A percentile compares a stretch with the other conserved stretches of the same genome.
Conservation (phyloP, 768 basidiomycete species). For the Lentinula sp. region DNA sequence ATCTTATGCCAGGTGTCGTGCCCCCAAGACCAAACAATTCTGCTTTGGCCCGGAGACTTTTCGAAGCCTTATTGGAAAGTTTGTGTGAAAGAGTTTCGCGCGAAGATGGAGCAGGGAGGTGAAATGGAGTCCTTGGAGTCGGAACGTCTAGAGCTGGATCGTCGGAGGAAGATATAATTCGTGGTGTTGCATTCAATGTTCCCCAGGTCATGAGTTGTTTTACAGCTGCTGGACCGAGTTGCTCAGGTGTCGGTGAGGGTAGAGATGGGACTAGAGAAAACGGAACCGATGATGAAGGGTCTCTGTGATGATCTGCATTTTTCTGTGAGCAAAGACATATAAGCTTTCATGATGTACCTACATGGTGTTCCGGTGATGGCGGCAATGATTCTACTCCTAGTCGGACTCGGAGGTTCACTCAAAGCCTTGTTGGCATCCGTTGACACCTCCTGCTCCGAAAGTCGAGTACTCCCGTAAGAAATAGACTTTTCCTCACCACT, state of each 20-base stretch:
- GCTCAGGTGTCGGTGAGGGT: conserved; percentile 81
- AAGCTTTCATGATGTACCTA: conserved; percentile 31
- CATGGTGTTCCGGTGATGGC: conserved; percentile 92
- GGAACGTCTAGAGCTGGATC: conserved; percentile 39
- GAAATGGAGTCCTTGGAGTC: conserved; percentile 64
- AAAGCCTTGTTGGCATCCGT: conserved; percentile 31
- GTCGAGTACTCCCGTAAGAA: conserved; percentile 74
- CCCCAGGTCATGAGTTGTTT: conserved; percentile 99
- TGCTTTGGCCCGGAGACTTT: conserved; percentile 75
- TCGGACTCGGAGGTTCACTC: conserved; percentile 80
- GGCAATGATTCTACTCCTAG: conserved; percentile 83
- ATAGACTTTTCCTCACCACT: conserved; percentile 55
- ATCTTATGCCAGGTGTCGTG: conserved; percentile 28
- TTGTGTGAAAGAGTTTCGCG: conserved; percentile 79
- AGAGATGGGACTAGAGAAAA: conserved; percentile 80
- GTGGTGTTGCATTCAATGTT: conserved; percentile 85
- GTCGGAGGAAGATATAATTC: conserved; percentile 65
- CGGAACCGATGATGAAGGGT: conserved; percentile 35
- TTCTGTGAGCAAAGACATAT: background rate
- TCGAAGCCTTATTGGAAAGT: conserved; percentile 77
- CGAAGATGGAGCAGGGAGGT: conserved; percentile 66
- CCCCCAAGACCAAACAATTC: conserved; percentile 44
- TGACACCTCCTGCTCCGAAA: conserved; percentile 63
- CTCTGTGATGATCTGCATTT: conserved; percentile 53
- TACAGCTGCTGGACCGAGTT: conserved; percentile 76